These are phyloP conservation scores for Blastocrithidia nonstop DNA, from an alignment of 208 protist genomes.

Conservation along the genomic window DNA sequence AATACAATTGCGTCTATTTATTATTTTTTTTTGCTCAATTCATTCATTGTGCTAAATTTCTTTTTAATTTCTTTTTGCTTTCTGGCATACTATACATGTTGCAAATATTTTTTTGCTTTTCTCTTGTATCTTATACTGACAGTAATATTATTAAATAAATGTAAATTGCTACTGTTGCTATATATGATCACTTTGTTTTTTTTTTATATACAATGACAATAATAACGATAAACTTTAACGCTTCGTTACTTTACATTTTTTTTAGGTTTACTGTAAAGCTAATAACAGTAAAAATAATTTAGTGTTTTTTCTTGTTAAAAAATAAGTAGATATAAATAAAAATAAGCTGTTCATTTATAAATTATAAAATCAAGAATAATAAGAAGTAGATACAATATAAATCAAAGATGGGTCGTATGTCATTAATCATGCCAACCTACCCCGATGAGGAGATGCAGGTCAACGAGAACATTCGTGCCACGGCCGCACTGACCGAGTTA, in stretches of 20 bases:
- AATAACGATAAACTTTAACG: background rate
- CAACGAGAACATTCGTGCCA: conserved; percentile 35
- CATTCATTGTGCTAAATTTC: too few relatives aligned
- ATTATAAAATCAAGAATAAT: background rate
- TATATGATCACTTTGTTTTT: background rate
- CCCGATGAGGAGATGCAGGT: conserved; percentile 40
- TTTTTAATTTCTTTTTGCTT: too few relatives aligned
- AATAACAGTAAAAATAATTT: background rate
- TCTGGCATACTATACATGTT: too few relatives aligned
- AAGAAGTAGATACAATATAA: background rate
- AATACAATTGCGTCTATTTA: too few relatives aligned
- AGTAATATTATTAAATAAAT: too few relatives aligned
- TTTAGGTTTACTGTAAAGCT: background rate
- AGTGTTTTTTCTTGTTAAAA: background rate
- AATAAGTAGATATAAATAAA: too few relatives aligned
- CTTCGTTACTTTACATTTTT: background rate
- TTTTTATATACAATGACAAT: background rate
- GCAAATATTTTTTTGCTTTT: too few relatives aligned
- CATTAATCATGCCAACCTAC: conserved; percentile 35
- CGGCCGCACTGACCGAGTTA: conserved; percentile 28
- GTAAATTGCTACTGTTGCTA: background rate
- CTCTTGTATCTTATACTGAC: background rate
- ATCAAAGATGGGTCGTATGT: background rate
- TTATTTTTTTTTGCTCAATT: too few relatives aligned
- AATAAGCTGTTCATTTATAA: background rate